A percentile compares a stretch with the other conserved stretches of the same genome.
Conservation (phyloP, 805 yeast species). For the Saccharomycopsis sp. region DNA sequence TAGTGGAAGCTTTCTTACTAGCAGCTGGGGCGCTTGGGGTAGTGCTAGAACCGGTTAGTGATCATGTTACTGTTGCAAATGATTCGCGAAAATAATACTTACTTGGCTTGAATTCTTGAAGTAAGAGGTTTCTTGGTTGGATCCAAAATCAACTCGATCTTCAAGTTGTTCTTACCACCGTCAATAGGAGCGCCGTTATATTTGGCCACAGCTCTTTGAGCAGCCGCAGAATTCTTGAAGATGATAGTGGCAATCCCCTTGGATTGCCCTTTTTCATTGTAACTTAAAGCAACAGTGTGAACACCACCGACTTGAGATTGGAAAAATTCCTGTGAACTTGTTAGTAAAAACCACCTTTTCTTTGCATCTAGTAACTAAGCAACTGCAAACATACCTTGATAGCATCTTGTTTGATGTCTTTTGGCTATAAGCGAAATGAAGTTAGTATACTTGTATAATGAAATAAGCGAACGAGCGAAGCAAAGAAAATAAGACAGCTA, state of each 20-base stretch:
- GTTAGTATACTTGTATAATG: constrained; percentile 20
- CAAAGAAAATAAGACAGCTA: not conserved
- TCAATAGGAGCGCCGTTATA: constrained; percentile 94
- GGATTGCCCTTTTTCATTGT: constrained; percentile 83
- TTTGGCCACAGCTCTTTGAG: constrained; percentile 70
- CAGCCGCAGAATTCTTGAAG: constrained; percentile 63
- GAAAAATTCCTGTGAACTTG: constrained; percentile 70
- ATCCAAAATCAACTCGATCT: constrained; percentile 75
- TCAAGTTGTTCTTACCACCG: constrained; percentile 71
- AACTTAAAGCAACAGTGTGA: constrained; percentile 59
- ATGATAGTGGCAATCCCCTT: constrained; percentile 87
- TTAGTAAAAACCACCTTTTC: not conserved
- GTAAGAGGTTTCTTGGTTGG: constrained; percentile 72
- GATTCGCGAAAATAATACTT: too few species aligned
- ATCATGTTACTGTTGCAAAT: not conserved
- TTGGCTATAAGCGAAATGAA: constrained; percentile 38
- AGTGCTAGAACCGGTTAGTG: constrained; percentile 2
- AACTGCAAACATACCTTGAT: constrained; percentile 63
- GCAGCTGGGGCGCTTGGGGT: constrained; percentile 23
- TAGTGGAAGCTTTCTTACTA: constrained; percentile 30
- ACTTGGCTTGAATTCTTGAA: constrained; percentile 58
- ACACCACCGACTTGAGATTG: constrained; percentile 84
- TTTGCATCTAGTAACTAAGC: not conserved
- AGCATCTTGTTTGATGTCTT: constrained; percentile 76
- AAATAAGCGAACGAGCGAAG: constrained; percentile 4